Conservation (phyloP, 2,329 filamentous ascomycete genomes). For the Penicillium glabrum region DNA sequence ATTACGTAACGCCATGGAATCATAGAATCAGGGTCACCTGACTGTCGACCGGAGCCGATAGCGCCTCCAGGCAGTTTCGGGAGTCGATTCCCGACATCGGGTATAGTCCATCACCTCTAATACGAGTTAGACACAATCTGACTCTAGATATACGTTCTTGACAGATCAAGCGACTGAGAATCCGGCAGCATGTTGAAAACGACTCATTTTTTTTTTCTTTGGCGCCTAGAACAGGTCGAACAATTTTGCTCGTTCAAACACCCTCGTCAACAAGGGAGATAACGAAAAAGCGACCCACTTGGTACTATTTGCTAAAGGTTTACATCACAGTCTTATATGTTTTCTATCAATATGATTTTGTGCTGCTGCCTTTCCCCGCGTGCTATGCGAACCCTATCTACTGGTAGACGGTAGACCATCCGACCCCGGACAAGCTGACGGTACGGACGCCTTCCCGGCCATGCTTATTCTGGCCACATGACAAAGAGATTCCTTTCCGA, state of each 20-base stretch:
- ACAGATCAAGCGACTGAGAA: background rate
- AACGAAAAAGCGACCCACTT: background rate
- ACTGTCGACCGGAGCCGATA: background rate
- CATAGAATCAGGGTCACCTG: background rate
- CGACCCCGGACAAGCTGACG: background rate
- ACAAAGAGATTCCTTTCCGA: constrained; percentile 4
- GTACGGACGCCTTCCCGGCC: constrained; percentile 13
- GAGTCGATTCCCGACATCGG: background rate
- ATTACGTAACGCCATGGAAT: background rate
- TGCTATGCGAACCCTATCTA: background rate
- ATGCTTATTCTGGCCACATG: background rate
- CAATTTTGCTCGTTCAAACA: background rate
- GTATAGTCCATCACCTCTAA: background rate
- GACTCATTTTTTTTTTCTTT: background rate
- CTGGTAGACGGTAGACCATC: background rate
- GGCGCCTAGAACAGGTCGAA: background rate
- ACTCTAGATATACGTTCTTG: background rate
- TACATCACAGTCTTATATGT: background rate
- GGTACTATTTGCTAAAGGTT: background rate
- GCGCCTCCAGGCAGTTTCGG: background rate
- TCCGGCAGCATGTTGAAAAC: too few relatives aligned
- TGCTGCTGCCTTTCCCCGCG: background rate
- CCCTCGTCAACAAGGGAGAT: background rate
- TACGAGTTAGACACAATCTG: background rate
- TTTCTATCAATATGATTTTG: background rate